These are phyloP conservation scores for Microcyclosporella mali DNA, from an alignment of 2,329 filamentous ascomycete species.

Conservation along the genomic window DNA sequence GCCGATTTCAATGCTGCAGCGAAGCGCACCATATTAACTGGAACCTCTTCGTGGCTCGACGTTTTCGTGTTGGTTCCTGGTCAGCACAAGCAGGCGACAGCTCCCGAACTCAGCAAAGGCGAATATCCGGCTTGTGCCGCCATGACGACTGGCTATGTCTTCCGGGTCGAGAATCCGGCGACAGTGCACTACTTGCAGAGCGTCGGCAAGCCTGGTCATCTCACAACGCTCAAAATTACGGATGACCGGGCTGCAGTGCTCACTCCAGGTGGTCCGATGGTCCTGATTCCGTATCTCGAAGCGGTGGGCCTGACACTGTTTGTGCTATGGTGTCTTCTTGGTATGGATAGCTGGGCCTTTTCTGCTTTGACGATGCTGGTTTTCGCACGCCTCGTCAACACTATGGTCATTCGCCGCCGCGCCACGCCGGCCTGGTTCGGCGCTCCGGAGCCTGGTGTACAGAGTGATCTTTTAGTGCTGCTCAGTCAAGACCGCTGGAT, in stretches of 20 bases:
- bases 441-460: conserved; percentile 29
- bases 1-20: conserved; percentile 54
- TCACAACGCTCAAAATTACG: conserved; percentile 24
- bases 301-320: conserved; percentile 13
- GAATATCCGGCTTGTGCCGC: conserved; percentile 39
- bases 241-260: background rate
- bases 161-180: conserved; percentile 46
- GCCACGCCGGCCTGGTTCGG: conserved; percentile 31
- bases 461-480: conserved; percentile 48
- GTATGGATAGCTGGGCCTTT: conserved; percentile 41
- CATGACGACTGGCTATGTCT: conserved; percentile 41
- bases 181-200: conserved; percentile 47
- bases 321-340: background rate
- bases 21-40: conserved; percentile 51
- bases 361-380: conserved; percentile 46
- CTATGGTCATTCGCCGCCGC: conserved; percentile 52
- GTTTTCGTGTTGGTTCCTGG: conserved; percentile 54
- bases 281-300: background rate
- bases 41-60: conserved; percentile 53
- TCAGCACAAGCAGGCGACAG: conserved; percentile 55
- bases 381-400: conserved; percentile 50
- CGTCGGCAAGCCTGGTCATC: conserved; percentile 24
- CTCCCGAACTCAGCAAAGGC: conserved; percentile 41
- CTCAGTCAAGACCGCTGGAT: conserved; percentile 49
- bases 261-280: background rate